Percentiles rank a stretch among this genome's conserved stretches.
These are phyloP conservation scores for Spizellomyces sp. DNA, from an alignment of 192 early-diverging fungal species.

Conservation along the genomic window DNA sequence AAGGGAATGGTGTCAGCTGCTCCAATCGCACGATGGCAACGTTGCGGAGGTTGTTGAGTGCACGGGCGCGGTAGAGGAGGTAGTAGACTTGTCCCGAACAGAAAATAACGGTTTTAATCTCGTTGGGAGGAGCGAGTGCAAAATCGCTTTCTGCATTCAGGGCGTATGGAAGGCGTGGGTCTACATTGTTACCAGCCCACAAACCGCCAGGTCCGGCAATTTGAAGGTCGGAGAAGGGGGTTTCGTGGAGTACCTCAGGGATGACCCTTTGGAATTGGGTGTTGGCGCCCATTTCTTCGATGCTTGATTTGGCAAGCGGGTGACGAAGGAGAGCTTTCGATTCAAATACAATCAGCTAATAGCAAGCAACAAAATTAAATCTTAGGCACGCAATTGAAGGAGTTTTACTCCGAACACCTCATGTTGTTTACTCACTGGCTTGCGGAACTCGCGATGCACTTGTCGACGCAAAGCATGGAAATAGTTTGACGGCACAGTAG, in stretches of 20 bases:
- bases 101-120: conserved; percentile 91
- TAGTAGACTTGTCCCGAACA: conserved; percentile 99
- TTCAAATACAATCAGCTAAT: conserved; percentile 65
- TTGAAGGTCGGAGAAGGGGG: conserved; percentile 60
- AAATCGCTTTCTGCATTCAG: conserved; percentile 51
- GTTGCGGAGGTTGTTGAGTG: conserved; percentile 86
- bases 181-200: conserved; percentile 52
- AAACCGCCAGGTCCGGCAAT: conserved; percentile 21
- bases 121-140: conserved; percentile 73
- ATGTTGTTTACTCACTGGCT: conserved; percentile 54
- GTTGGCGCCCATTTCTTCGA: conserved; percentile 78
- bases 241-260: conserved; percentile 78
- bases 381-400: too few relatives aligned
- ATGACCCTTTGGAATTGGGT: conserved; percentile 90
- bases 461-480: conserved; percentile 96
- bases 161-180: conserved; percentile 53
- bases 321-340: conserved; percentile 94
- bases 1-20: conserved; percentile 95
- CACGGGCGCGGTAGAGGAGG: conserved; percentile 81
- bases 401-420: conserved; percentile 24
- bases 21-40: conserved; percentile 93
- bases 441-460: conserved; percentile 96
- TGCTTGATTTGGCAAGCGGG: conserved; percentile 83
- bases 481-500: conserved; percentile 97
- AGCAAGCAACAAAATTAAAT: conserved; percentile 1